phyloP scores from a whole-genome alignment of 139 green algal genomes.

The Astrephomene gubernaculifera region DNA sequence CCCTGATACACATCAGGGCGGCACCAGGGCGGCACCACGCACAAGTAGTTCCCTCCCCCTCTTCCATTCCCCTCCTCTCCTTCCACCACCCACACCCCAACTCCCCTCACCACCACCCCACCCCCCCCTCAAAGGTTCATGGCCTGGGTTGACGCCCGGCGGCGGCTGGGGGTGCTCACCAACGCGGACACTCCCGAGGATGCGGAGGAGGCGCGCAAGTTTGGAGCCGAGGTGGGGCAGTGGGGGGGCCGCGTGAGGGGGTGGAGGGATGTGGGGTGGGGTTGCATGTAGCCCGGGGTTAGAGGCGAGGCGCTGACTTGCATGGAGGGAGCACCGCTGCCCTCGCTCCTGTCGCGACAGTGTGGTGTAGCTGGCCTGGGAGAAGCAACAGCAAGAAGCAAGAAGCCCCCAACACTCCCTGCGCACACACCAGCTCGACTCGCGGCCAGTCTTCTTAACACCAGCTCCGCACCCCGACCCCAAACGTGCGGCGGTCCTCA shows the following conservation, averaged over 20 bases:
- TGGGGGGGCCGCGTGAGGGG: not conserved
- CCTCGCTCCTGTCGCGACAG: too few species aligned
- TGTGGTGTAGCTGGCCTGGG: too few species aligned
- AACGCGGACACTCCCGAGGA: constrained; percentile 93
- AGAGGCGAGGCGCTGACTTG: not conserved
- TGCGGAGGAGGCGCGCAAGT: constrained; percentile 62
- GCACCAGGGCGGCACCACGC: too few species aligned
- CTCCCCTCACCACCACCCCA: not conserved
- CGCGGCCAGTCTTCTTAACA: not conserved
- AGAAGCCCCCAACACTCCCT: not conserved
- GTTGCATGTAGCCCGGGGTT: not conserved
- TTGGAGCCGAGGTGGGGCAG: constrained; percentile 30
- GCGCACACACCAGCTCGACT: not conserved
- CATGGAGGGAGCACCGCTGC: not conserved
- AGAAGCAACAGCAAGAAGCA: not conserved
- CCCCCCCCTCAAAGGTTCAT: constrained; percentile 67
- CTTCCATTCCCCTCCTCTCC: not conserved
- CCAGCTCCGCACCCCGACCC: not conserved
- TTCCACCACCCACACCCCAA: not conserved
- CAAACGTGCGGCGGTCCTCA: too few species aligned
- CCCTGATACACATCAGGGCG: too few species aligned
- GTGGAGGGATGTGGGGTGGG: not conserved
- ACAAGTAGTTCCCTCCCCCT: not conserved
- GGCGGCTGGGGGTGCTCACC: constrained; percentile 79
- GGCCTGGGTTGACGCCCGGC: constrained; percentile 84